Conservation (phyloP, 2,329 filamentous ascomycete species). For the Chaetomium globosum region DNA sequence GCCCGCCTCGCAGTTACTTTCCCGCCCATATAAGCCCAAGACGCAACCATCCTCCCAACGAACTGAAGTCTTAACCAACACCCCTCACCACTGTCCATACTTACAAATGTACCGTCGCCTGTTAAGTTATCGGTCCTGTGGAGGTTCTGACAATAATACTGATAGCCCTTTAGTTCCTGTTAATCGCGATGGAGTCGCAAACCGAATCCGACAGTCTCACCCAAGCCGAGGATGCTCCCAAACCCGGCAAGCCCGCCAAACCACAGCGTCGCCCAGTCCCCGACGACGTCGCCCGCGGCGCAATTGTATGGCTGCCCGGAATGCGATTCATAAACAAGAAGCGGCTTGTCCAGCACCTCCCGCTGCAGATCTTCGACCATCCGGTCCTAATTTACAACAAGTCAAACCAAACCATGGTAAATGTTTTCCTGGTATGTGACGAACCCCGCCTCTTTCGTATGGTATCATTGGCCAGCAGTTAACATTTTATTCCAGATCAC, state of each 20-base stretch:
- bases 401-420: not conserved
- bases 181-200: not conserved
- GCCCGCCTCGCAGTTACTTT: not conserved
- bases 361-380: not conserved
- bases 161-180: not conserved
- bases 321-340: not conserved
- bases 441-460: not conserved
- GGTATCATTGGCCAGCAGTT: not conserved
- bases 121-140: not conserved
- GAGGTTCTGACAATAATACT: not conserved
- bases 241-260: not conserved
- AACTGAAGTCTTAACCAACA: not conserved
- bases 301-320: conserved; percentile 1
- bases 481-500: not conserved
- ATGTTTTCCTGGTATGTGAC: not conserved
- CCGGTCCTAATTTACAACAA: not conserved
- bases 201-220: not conserved
- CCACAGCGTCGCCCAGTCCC: not conserved
- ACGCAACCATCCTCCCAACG: not conserved
- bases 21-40: not conserved
- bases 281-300: not conserved
- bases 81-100: not conserved
- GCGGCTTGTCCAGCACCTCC: not conserved
- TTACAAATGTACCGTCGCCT: not conserved
- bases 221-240: not conserved